These are phyloP conservation scores for Starmerella potacharoeniae DNA, from an alignment of 805 yeast species.

Conservation along the genomic window DNA sequence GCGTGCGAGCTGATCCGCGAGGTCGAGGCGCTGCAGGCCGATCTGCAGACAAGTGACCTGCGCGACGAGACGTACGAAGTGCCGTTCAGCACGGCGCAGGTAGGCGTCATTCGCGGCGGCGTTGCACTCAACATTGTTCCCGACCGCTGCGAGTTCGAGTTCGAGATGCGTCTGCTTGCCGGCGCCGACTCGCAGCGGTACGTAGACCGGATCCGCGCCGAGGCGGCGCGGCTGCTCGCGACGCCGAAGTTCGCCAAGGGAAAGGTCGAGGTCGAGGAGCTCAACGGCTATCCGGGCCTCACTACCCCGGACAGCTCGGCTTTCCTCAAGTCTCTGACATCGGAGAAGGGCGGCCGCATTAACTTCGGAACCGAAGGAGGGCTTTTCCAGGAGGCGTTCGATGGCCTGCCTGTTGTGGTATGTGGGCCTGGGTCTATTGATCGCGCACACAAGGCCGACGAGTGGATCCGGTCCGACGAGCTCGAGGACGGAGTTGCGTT, in stretches of 20 bases:
- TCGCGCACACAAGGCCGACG: slow-evolving; percentile 20
- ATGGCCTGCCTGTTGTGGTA: slow-evolving; percentile 14
- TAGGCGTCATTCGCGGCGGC: slow-evolving; percentile 16
- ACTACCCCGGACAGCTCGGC: slow-evolving; percentile 1
- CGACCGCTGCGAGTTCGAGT: slow-evolving; percentile 15
- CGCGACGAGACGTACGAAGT: slow-evolving; percentile 13
- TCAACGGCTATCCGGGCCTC: slow-evolving; percentile 16
- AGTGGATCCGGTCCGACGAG: slow-evolving; percentile 11
- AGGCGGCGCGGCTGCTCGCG: slow-evolving; percentile 5
- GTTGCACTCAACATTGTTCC: slow-evolving; percentile 19
- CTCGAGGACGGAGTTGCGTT: slow-evolving; percentile 10
- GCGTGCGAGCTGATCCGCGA: slow-evolving; percentile 15
- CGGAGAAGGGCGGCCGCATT: slow-evolving; percentile 7
- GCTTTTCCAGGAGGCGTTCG: slow-evolving; percentile 13
- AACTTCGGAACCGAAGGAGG: slow-evolving; percentile 20
- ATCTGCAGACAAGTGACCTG: neutral
- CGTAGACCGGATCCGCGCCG: slow-evolving; percentile 1
- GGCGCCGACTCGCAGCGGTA: slow-evolving; percentile 4
- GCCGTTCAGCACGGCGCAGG: slow-evolving; percentile 15
- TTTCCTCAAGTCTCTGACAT: neutral
- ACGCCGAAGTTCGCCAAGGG: slow-evolving; percentile 6
- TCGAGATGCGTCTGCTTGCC: slow-evolving; percentile 18
- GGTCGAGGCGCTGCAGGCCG: slow-evolving; percentile 11
- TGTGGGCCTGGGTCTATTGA: slow-evolving; percentile 20
- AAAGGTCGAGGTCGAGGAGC: slow-evolving; percentile 5